Evolutionary conservation across 2,329 filamentous ascomycete species (phyloP), one percentile per base, ranked within the genome.

Genomic region (Colletotrichum melonis): DNA sequence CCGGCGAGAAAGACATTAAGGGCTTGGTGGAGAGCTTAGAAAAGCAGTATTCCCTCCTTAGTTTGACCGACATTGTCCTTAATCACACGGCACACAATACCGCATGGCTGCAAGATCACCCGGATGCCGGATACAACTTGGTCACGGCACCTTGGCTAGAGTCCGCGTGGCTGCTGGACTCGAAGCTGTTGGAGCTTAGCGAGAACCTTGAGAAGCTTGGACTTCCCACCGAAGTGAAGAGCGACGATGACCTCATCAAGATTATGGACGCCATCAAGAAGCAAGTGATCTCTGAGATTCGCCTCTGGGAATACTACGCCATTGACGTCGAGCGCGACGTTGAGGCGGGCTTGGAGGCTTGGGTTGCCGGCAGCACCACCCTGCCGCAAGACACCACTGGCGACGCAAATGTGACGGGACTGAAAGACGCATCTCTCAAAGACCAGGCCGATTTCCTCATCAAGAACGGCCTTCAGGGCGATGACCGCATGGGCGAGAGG

Each of bases 61-160:
- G 94, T 74, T 84, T 99, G 85, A 98, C 96, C 1, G 97, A 99
- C 81, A 96, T 99, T 74, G 97, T 99, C 57, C 95, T 97, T 87
- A 99, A 99, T 80, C 97, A 99, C 84, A 99, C 97, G 4, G 96
- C 97, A 7, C 91, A 98, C 85, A 98, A 98, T 84, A 97, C 94
- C 83, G 90, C 93, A 78, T 99, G 97, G 97, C 89, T 99, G 12
- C 89, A 97, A 80, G 93, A 97, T 73, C 96, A 99, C 79, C 97
- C 97, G 0, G 97, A 99, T 78, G 93, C 95, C 57, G 97, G 97
- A 19, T 99, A 99, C 88, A 99, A 97, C 81, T 87, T 98, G 76
- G 92, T 92, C 54, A 98, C 96, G 0, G 95, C 97, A 0, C 97
- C 97, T 0, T 93, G 91, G 90, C 82, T 93, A 16, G 88, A 92